Conservation (phyloP, 495 filamentous ascomycete species). For the Penicillium soppii region DNA sequence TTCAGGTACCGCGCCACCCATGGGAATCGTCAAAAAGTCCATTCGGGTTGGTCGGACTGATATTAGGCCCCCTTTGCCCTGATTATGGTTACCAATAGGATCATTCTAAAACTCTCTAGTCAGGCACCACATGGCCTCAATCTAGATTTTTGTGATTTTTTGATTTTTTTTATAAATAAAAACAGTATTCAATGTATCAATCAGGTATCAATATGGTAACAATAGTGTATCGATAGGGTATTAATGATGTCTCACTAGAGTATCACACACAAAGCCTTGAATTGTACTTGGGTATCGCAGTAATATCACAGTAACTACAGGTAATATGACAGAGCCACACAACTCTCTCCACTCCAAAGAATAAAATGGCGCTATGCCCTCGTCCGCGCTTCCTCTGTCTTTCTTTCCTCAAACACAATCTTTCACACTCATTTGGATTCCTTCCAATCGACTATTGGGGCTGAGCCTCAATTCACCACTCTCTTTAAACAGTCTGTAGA, state of each 20-base stretch:
- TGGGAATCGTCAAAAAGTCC: neutral
- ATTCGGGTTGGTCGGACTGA: slow-evolving; percentile 6
- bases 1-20: neutral
- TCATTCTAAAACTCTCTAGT: neutral
- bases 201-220: too few relatives aligned
- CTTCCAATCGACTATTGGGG: neutral
- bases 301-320: neutral
- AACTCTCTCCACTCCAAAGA: neutral
- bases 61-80: neutral
- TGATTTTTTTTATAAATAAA: too few relatives aligned
- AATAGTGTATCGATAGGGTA: too few relatives aligned
- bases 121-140: slow-evolving; percentile 5
- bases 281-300: neutral
- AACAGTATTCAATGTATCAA: neutral
- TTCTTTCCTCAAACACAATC: slow-evolving; percentile 1
- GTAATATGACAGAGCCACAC: too few relatives aligned
- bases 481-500: slow-evolving; percentile 10
- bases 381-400: neutral
- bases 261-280: neutral
- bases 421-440: slow-evolving; percentile 8
- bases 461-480: slow-evolving; percentile 4
- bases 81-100: neutral
- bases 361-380: slow-evolving; percentile 7
- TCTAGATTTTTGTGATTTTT: neutral
- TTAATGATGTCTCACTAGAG: neutral